These are phyloP conservation scores for Aspergillus phoenicis DNA, from an alignment of 2,329 filamentous ascomycete genomes.

Conservation along the genomic window DNA sequence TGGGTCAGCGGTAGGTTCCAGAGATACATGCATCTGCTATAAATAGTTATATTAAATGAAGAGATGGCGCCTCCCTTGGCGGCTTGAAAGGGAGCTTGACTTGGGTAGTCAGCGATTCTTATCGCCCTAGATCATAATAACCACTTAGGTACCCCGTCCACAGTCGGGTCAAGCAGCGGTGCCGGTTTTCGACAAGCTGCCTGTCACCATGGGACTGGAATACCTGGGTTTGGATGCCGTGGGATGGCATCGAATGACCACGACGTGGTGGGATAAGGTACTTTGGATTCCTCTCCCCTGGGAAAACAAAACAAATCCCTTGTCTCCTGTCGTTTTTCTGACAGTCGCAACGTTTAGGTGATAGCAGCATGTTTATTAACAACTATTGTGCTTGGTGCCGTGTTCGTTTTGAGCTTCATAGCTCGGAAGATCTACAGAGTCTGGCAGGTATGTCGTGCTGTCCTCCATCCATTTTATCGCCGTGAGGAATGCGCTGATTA, in stretches of 20 bases:
- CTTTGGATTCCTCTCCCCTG: neutral
- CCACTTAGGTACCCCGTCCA: neutral
- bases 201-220: conserved; percentile 18
- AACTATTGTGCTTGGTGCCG: conserved; percentile 15
- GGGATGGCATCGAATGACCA: conserved; percentile 21
- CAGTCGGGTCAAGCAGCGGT: neutral
- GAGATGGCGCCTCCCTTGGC: neutral
- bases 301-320: neutral
- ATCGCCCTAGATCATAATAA: neutral
- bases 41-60: conserved; percentile 8
- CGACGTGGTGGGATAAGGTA: conserved; percentile 23
- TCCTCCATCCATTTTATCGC: neutral
- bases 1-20: neutral
- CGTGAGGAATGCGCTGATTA: neutral
- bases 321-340: neutral
- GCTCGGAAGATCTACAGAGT: conserved; percentile 10
- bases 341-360: conserved; percentile 9
- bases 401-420: conserved; percentile 17
- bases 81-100: neutral
- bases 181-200: neutral
- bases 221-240: conserved; percentile 23
- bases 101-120: neutral
- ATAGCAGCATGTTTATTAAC: conserved; percentile 18
- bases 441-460: conserved; percentile 15
- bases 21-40: conserved; percentile 9